phyloP scores from a whole-genome alignment of 345 rosid genomes.

The Salix exigua region DNA sequence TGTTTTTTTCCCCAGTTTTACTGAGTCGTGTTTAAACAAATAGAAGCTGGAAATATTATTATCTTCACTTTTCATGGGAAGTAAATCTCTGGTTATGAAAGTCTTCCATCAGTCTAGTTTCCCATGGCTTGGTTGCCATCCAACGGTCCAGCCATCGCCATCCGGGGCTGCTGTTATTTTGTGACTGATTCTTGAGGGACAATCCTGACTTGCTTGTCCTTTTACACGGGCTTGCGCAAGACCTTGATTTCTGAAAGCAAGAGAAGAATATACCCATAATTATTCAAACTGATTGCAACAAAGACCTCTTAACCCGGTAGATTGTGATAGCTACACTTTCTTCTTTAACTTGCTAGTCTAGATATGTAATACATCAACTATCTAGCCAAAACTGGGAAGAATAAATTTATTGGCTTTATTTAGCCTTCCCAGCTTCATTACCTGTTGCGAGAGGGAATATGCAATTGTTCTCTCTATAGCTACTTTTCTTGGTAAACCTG shows the following conservation, averaged over 20 bases:
- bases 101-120: slow-evolving; percentile 39
- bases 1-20: slow-evolving; percentile 63
- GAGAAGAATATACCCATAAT: slow-evolving; percentile 1
- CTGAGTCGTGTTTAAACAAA: slow-evolving; percentile 41
- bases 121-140: slow-evolving; percentile 82
- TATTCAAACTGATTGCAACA: not conserved
- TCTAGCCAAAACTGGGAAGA: too few species aligned
- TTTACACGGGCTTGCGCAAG: slow-evolving; percentile 50
- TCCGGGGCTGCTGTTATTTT: slow-evolving; percentile 40
- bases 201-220: slow-evolving; percentile 38
- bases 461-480: slow-evolving; percentile 83
- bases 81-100: slow-evolving; percentile 22
- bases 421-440: slow-evolving; percentile 18
- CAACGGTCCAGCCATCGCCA: slow-evolving; percentile 72
- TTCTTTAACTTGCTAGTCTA: not conserved
- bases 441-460: slow-evolving; percentile 66
- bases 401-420: not conserved
- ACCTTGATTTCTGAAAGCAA: slow-evolving; percentile 45
- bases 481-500: too few species aligned
- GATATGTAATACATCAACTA: not conserved
- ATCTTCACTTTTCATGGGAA: slow-evolving; percentile 55
- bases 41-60: slow-evolving; percentile 19
- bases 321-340: not conserved
- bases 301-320: not conserved
- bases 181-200: slow-evolving; percentile 35